These are phyloP conservation scores for Ambrosia trifida DNA, from an alignment of 129 eudicot genomes.

Conservation along the genomic window DNA sequence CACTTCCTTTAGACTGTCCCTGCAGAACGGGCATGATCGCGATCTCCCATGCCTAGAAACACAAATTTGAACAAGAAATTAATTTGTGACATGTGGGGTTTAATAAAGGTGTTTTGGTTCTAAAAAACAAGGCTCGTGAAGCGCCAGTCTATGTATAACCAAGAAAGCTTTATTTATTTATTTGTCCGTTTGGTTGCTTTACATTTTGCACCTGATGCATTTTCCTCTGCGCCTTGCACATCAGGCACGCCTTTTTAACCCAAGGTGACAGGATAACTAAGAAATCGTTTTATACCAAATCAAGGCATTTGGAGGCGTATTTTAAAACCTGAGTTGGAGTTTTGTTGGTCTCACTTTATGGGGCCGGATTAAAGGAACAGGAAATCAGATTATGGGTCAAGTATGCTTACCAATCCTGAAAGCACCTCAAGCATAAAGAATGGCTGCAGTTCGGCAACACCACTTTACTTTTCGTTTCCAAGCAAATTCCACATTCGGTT, in stretches of 20 bases:
- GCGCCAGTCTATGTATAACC: too few relatives aligned
- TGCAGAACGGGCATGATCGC: constrained; percentile 78
- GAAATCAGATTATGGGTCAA: neutral
- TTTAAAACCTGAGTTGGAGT: neutral
- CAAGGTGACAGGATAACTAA: too few relatives aligned
- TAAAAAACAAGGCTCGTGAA: too few relatives aligned
- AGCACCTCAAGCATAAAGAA: constrained; percentile 71
- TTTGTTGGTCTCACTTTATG: neutral
- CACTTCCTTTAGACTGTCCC: constrained; percentile 59
- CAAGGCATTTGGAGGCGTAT: neutral
- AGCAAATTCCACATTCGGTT: constrained; percentile 83
- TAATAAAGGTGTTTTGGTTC: too few relatives aligned
- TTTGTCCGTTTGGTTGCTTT: too few relatives aligned
- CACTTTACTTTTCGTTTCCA: constrained; percentile 59
- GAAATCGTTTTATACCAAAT: neutral
- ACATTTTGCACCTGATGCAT: too few relatives aligned
- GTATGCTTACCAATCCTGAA: constrained; percentile 59
- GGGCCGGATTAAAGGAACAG: neutral
- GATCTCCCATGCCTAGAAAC: constrained; percentile 60
- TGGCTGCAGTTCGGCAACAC: constrained; percentile 76
- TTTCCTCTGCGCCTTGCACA: too few relatives aligned
- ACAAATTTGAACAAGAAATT: neutral
- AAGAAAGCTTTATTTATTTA: too few relatives aligned
- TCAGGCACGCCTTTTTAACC: too few relatives aligned
- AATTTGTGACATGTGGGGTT: constrained; percentile 3